Percentiles rank a stretch among this genome's conserved stretches.
Evolutionary conservation across 306 rosid genomes (phyloP).

Genomic region (Citrullus colocynthis): DNA sequence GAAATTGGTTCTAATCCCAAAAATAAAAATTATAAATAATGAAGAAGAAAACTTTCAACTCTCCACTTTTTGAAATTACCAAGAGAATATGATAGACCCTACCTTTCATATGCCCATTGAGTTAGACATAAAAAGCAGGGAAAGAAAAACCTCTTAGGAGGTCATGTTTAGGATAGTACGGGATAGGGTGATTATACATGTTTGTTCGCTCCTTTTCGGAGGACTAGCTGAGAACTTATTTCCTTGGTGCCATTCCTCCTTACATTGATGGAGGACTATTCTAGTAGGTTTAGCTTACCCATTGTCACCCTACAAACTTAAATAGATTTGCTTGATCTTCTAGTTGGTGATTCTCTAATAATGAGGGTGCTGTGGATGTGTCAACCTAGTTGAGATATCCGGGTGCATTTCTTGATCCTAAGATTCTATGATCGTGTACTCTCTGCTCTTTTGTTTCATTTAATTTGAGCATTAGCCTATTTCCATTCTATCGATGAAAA

Average conservation of each 20-base stretch:
- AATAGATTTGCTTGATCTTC: background rate
- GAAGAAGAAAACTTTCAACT: background rate
- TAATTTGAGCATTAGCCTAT: too few species aligned
- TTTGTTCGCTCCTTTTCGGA: background rate
- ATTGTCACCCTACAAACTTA: background rate
- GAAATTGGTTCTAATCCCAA: too few species aligned
- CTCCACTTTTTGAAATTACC: background rate
- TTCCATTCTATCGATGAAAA: too few species aligned
- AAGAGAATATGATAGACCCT: background rate
- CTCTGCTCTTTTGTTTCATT: too few species aligned
- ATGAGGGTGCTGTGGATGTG: background rate
- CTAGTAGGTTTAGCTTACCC: background rate
- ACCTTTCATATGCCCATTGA: background rate
- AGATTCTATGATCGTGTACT: too few species aligned
- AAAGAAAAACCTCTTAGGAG: background rate
- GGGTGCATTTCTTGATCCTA: too few species aligned
- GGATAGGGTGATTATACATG: background rate
- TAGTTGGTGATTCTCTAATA: background rate
- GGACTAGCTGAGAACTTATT: background rate
- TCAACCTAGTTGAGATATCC: too few species aligned
- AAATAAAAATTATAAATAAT: too few species aligned
- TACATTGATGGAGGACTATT: background rate
- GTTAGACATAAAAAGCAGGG: background rate
- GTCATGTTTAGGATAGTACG: background rate
- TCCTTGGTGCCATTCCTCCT: background rate